Evolutionary conservation across 2,329 filamentous ascomycete genomes (phyloP).

Genomic region (Monilinia fructigena): DNA sequence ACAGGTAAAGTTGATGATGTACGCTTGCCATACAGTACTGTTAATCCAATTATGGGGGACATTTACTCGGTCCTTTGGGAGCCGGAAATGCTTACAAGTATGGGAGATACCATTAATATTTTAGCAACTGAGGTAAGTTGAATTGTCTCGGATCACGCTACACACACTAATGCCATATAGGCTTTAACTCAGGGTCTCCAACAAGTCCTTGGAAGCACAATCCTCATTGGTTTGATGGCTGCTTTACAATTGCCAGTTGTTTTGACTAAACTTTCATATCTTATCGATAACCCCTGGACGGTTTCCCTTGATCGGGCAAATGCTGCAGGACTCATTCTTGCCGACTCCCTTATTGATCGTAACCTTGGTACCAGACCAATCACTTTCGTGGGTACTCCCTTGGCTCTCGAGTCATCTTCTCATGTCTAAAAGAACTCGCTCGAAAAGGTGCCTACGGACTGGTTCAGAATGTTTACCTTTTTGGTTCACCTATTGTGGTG

Average conservation of each 20-base stretch:
- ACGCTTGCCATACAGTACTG: slow-evolving; percentile 89
- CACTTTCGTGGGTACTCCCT: slow-evolving; percentile 91
- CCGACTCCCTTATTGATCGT: slow-evolving; percentile 87
- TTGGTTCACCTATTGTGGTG: slow-evolving; percentile 87
- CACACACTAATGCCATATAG: slow-evolving; percentile 47
- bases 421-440: slow-evolving; percentile 82
- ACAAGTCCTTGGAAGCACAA: slow-evolving; percentile 87
- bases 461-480: slow-evolving; percentile 92
- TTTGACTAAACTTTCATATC: slow-evolving; percentile 87
- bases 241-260: slow-evolving; percentile 90
- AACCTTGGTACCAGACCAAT: slow-evolving; percentile 89
- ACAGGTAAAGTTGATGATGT: slow-evolving; percentile 97
- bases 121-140: slow-evolving; percentile 82
- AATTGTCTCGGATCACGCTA: background rate
- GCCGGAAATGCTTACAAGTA: slow-evolving; percentile 94
- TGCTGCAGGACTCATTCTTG: slow-evolving; percentile 84
- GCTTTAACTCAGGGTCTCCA: slow-evolving; percentile 94
- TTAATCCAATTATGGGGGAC: slow-evolving; percentile 97
- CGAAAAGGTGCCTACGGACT: slow-evolving; percentile 81
- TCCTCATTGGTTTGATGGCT: slow-evolving; percentile 86
- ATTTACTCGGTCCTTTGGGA: slow-evolving; percentile 97
- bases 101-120: slow-evolving; percentile 98
- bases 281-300: slow-evolving; percentile 98
- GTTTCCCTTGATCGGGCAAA: slow-evolving; percentile 92
- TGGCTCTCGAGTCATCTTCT: slow-evolving; percentile 87